phyloP scores from a whole-genome alignment of 225 moss, liverwort and hornwort genomes.

The Antitrichia curtipendula region DNA sequence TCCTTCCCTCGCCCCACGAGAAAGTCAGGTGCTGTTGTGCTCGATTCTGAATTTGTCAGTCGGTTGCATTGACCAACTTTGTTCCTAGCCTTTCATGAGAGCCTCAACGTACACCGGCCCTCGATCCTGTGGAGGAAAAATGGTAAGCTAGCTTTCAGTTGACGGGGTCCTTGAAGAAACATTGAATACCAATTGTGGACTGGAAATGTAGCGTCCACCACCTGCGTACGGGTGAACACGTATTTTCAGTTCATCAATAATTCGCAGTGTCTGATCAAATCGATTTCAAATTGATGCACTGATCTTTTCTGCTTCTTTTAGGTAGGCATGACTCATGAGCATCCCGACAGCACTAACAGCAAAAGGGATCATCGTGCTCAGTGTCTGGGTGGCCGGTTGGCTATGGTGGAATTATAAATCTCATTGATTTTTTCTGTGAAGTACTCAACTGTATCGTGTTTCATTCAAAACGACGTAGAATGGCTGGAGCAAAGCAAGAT shows the following conservation, averaged over 20 bases:
- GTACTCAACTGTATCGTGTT: background rate
- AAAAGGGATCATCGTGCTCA: background rate
- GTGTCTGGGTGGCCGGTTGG: slow-evolving; percentile 29
- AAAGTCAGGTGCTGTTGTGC: background rate
- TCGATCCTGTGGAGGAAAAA: background rate
- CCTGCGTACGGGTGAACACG: background rate
- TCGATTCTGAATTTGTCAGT: slow-evolving; percentile 2
- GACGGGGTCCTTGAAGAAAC: background rate
- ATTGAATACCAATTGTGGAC: background rate
- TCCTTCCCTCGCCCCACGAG: background rate
- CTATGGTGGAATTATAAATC: slow-evolving; percentile 40
- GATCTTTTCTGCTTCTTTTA: background rate
- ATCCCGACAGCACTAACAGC: background rate
- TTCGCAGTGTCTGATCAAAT: background rate
- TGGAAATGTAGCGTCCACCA: background rate
- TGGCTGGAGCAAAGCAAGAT: background rate
- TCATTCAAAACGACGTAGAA: background rate
- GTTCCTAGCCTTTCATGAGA: slow-evolving; percentile 35
- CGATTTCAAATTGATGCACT: background rate
- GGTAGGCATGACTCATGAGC: background rate
- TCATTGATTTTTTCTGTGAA: slow-evolving; percentile 21
- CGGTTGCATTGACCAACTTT: slow-evolving; percentile 25
- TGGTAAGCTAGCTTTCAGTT: background rate
- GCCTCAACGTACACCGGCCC: slow-evolving; percentile 25
- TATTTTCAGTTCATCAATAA: background rate